Percentiles rank a stretch among this genome's conserved stretches.
These are phyloP conservation scores for Cyclaneusma minus DNA, from an alignment of 2,329 filamentous ascomycete species.

Conservation along the genomic window DNA sequence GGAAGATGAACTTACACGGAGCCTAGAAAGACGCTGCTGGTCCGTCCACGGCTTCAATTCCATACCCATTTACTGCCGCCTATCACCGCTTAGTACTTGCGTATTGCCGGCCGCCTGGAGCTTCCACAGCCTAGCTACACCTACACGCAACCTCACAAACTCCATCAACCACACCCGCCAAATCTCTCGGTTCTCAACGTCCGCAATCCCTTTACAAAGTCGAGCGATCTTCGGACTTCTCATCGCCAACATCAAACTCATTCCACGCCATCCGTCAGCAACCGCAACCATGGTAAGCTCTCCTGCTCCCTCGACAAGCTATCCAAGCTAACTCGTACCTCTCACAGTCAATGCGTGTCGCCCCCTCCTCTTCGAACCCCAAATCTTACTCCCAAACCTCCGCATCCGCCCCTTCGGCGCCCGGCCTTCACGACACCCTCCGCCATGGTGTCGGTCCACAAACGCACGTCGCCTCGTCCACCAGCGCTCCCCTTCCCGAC, in stretches of 20 bases:
- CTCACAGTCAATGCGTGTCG: slow-evolving; percentile 71
- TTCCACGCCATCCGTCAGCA: slow-evolving; percentile 3
- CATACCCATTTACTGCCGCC: too few relatives aligned
- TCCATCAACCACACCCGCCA: not conserved
- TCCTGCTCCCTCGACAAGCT: not conserved
- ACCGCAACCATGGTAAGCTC: slow-evolving; percentile 33
- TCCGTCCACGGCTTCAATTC: too few relatives aligned
- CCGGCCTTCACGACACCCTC: slow-evolving; percentile 85
- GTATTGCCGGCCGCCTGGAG: slow-evolving; percentile 7
- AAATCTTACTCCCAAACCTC: slow-evolving; percentile 47
- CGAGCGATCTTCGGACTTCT: too few relatives aligned
- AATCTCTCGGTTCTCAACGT: slow-evolving; percentile 11
- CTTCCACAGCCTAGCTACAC: slow-evolving; percentile 3
- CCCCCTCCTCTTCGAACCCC: slow-evolving; percentile 53
- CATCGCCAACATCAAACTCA: slow-evolving; percentile 4
- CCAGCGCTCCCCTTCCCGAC: slow-evolving; percentile 27
- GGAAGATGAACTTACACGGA: too few relatives aligned
- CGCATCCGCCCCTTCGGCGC: slow-evolving; percentile 68
- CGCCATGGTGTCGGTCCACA: slow-evolving; percentile 65
- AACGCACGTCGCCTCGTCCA: slow-evolving; percentile 27
- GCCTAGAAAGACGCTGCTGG: slow-evolving; percentile 1
- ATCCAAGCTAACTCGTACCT: slow-evolving; percentile 4
- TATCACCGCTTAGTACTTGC: slow-evolving; percentile 4
- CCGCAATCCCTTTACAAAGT: slow-evolving; percentile 7
- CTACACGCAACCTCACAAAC: slow-evolving; percentile 3